These are phyloP conservation scores for Paraglomus brasilianum DNA, from an alignment of 192 early-diverging fungal genomes.

Conservation along the genomic window DNA sequence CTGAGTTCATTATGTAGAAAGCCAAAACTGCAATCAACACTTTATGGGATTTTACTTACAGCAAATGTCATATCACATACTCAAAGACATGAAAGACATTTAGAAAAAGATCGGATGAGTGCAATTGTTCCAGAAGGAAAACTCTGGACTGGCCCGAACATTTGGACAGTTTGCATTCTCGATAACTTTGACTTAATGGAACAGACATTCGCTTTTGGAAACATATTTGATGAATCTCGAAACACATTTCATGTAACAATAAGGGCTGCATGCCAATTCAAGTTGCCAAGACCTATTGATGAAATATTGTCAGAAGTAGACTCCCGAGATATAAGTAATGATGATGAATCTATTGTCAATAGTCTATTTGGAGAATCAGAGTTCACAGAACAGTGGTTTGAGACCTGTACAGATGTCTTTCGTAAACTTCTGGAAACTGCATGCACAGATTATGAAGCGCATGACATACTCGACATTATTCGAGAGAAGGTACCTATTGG, in stretches of 20 bases:
- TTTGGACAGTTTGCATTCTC: conserved; percentile 8
- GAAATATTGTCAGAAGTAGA: too few species aligned
- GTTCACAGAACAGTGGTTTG: conserved; percentile 8
- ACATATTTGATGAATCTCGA: conserved; percentile 11
- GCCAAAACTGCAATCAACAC: background rate
- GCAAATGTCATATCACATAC: conserved; percentile 9
- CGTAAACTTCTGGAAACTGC: conserved; percentile 5
- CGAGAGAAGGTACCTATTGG: background rate
- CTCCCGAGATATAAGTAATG: background rate
- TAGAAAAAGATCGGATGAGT: background rate
- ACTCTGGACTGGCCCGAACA: background rate
- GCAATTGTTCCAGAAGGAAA: background rate
- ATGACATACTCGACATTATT: background rate
- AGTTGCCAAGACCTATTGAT: background rate
- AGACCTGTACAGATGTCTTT: background rate
- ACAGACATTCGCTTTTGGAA: background rate
- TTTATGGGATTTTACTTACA: background rate
- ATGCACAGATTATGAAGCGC: background rate
- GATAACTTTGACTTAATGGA: conserved; percentile 19
- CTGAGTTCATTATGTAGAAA: background rate
- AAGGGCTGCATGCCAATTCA: conserved; percentile 11
- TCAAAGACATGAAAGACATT: background rate
- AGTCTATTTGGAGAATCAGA: background rate
- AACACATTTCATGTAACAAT: conserved; percentile 13
- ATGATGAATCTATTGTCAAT: background rate